A percentile compares a stretch with the other conserved stretches of the same genome.
These are phyloP conservation scores for Talaromyces rugulosus DNA, from an alignment of 2,329 filamentous ascomycete species.

Conservation along the genomic window DNA sequence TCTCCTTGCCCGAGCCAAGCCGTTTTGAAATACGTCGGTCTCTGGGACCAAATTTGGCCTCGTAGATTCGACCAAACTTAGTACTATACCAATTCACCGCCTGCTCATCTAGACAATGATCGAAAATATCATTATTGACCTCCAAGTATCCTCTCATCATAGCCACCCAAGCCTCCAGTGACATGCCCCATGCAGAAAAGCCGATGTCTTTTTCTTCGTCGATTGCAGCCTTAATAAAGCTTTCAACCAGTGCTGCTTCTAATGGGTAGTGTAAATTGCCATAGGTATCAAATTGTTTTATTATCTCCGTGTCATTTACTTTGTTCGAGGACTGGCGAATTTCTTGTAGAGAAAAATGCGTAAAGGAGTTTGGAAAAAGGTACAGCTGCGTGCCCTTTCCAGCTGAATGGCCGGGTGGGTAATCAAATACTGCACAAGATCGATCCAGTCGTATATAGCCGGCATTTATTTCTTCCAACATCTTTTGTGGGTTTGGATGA, in stretches of 20 bases:
- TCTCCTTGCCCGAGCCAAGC: slow-evolving; percentile 21
- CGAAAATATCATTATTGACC: slow-evolving; percentile 21
- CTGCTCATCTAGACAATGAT: slow-evolving; percentile 22
- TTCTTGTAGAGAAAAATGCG: slow-evolving; percentile 9
- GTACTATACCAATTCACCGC: slow-evolving; percentile 25
- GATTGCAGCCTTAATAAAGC: slow-evolving; percentile 23
- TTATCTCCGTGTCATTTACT: background rate
- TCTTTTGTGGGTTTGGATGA: slow-evolving; percentile 2
- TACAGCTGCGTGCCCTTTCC: slow-evolving; percentile 11
- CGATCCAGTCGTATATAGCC: slow-evolving; percentile 20
- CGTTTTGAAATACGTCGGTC: slow-evolving; percentile 23
- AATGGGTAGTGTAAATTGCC: slow-evolving; percentile 18
- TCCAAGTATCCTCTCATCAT: slow-evolving; percentile 24
- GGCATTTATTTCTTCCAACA: slow-evolving; percentile 20
- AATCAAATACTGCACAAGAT: slow-evolving; percentile 20
- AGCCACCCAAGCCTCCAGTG: slow-evolving; percentile 20
- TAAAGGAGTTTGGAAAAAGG: slow-evolving; percentile 17
- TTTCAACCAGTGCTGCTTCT: slow-evolving; percentile 18
- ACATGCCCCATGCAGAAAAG: slow-evolving; percentile 19
- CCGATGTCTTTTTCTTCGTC: slow-evolving; percentile 18
- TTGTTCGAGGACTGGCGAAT: background rate
- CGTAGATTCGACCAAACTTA: slow-evolving; percentile 24
- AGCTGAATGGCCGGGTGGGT: slow-evolving; percentile 15
- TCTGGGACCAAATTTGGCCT: slow-evolving; percentile 17
- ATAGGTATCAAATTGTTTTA: slow-evolving; percentile 14